Base-by-base conservation (phyloP, 345 rosid species). In the Hypericum androsaemum region DNA sequence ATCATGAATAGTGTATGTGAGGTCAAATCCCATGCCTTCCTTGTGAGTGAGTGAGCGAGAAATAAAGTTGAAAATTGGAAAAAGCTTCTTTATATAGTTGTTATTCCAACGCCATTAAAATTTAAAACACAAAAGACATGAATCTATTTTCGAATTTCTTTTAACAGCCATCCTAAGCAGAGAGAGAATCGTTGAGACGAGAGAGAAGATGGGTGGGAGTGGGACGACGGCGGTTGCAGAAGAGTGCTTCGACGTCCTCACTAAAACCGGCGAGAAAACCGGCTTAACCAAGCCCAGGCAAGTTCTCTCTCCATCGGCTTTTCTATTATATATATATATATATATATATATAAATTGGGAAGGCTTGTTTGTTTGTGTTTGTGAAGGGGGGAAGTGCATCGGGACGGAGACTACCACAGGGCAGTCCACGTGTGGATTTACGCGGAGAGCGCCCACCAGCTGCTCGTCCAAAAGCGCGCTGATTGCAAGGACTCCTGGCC, bases 401-500 rank as follows among this genome's bases (percentile, higher is more conserved):
- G 78, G 44, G 87, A 84, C 60, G 98, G 98, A 58, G 96, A 86
- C 59, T 90, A 90, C 68, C 98, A 90, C 64, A 74, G 80, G 53
- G 82, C 96, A 37, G 98, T 87, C 47, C 86, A 90, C 39, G 88
- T 79, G 9, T 86, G 90, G 85, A 80, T 90, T 62, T 87, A 60
- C 58, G 81, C 88, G 10, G 98, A 86, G 80, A 84, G 75, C 14
- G 86, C 92, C 0, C 83, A 76, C 53, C 71, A 90, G 36, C 60
- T 87, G 49, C 95, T 90, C 66, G 85, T 86, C 43, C 98, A 87
- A 62, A 74, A 60, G 51, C 87, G 95, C 1, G 65, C 92, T 49
- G 92, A 90, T 42, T 61, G 76, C 61, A 90, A 86, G 82, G 96
- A 86, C 57, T 90, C 96, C 0, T 87, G 85, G 87, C 79, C 98